These are phyloP conservation scores for Talaromyces thailandensis DNA, from an alignment of 495 filamentous ascomycete genomes.

Conservation along the genomic window DNA sequence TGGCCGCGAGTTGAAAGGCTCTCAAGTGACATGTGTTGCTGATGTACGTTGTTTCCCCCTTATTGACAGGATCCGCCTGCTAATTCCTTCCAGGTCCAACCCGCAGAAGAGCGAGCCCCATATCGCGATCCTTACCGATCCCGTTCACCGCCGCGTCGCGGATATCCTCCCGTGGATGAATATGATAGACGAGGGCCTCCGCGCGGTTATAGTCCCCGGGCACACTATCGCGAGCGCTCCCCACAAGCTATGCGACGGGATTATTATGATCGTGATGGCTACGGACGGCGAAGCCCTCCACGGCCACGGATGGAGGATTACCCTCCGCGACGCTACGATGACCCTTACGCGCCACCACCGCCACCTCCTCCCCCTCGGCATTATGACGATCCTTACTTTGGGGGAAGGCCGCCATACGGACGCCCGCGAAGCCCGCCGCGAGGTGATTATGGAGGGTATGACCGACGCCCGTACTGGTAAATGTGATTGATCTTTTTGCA, in stretches of 20 bases:
- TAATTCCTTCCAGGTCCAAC: slow-evolving; percentile 44
- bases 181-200: slow-evolving; percentile 72
- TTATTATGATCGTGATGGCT: slow-evolving; percentile 72
- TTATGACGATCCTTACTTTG: slow-evolving; percentile 39
- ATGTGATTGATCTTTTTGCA: neutral
- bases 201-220: slow-evolving; percentile 73
- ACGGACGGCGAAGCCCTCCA: slow-evolving; percentile 58
- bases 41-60: slow-evolving; percentile 36
- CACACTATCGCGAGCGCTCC: slow-evolving; percentile 80
- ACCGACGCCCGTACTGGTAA: slow-evolving; percentile 41
- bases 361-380: slow-evolving; percentile 32
- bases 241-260: slow-evolving; percentile 66
- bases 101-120: slow-evolving; percentile 53
- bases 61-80: slow-evolving; percentile 9
- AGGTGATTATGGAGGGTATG: slow-evolving; percentile 34
- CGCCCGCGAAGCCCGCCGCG: slow-evolving; percentile 35
- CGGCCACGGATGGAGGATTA: slow-evolving; percentile 70
- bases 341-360: slow-evolving; percentile 36
- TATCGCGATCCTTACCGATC: slow-evolving; percentile 64
- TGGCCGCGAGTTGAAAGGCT: slow-evolving; percentile 81
- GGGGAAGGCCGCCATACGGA: slow-evolving; percentile 31
- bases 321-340: slow-evolving; percentile 49
- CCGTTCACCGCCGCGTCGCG: slow-evolving; percentile 66
- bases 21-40: slow-evolving; percentile 69
- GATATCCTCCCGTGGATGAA: slow-evolving; percentile 58